Evolutionary conservation across 2,329 filamentous ascomycete genomes (phyloP).

Genomic region (Trichoderma arundinaceum): DNA sequence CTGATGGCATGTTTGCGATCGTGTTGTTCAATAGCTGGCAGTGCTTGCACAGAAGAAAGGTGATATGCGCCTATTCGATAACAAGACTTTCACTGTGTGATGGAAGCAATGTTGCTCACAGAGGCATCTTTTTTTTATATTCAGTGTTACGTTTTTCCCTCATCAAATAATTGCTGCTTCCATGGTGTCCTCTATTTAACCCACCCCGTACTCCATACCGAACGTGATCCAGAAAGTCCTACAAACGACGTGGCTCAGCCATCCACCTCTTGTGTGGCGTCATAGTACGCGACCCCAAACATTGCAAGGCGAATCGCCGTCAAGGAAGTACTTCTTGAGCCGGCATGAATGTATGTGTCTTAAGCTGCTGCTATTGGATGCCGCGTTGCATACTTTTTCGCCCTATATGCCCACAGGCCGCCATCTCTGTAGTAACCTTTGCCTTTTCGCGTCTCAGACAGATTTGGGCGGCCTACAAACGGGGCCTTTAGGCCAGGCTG

Average conservation of each 20-base stretch:
- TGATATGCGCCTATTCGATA: not conserved
- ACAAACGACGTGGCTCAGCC: not conserved
- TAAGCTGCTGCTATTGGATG: not conserved
- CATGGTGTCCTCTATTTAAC: not conserved
- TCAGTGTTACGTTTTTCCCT: not conserved
- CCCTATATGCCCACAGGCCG: not conserved
- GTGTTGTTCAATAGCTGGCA: not conserved
- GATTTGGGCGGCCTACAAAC: conserved; percentile 16
- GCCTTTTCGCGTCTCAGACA: not conserved
- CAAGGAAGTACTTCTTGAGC: not conserved
- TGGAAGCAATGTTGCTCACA: not conserved
- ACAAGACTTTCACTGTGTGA: not conserved
- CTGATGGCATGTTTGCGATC: not conserved
- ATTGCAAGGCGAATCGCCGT: not conserved
- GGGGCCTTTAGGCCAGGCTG: not conserved
- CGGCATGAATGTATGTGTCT: not conserved
- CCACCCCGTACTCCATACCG: not conserved
- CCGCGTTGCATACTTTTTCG: not conserved
- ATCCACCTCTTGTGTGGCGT: not conserved
- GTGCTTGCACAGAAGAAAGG: not conserved
- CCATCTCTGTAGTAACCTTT: not conserved
- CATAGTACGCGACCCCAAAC: not conserved
- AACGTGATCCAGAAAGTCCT: not conserved
- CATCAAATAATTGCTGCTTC: not conserved
- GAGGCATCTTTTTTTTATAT: too few relatives aligned